phyloP scores from a whole-genome alignment of 1,284 basidiomycete species.

The Marasmius tenuissimus region DNA sequence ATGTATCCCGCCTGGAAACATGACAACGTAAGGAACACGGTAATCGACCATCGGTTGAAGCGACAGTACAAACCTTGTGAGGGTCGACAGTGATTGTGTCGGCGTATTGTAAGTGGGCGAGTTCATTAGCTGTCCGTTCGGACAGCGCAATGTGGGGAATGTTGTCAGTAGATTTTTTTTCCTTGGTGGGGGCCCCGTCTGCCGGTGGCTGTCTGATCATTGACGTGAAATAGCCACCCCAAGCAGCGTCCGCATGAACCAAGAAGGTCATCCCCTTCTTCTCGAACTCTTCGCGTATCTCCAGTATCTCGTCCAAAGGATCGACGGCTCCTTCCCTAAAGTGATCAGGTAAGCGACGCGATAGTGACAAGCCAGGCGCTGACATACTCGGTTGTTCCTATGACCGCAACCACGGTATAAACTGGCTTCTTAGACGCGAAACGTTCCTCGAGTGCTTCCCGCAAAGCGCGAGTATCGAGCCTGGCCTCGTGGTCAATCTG shows the following conservation, averaged over 20 bases:
- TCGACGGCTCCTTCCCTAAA: neutral
- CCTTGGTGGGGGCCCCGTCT: neutral
- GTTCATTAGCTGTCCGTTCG: neutral
- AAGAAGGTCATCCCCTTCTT: neutral
- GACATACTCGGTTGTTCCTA: conserved; percentile 46
- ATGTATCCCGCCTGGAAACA: neutral
- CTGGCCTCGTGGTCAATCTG: conserved; percentile 37
- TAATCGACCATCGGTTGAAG: neutral
- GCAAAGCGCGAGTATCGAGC: conserved; percentile 31
- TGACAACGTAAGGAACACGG: neutral
- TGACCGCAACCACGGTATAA: conserved; percentile 43
- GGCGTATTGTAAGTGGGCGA: neutral
- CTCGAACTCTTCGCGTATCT: neutral
- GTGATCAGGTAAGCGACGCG: neutral
- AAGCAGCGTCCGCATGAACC: neutral
- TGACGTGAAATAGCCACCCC: neutral
- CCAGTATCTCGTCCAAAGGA: neutral
- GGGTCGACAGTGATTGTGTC: neutral
- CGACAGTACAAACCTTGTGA: neutral
- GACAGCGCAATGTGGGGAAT: neutral
- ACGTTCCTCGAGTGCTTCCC: conserved; percentile 27
- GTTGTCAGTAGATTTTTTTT: neutral
- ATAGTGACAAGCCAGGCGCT: neutral
- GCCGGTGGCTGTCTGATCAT: neutral
- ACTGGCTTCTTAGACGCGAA: conserved; percentile 30